Percentiles rank a stretch among this genome's conserved stretches.
These are phyloP conservation scores for Tolypocladium paradoxum DNA, from an alignment of 2,329 filamentous ascomycete genomes.

Conservation along the genomic window DNA sequence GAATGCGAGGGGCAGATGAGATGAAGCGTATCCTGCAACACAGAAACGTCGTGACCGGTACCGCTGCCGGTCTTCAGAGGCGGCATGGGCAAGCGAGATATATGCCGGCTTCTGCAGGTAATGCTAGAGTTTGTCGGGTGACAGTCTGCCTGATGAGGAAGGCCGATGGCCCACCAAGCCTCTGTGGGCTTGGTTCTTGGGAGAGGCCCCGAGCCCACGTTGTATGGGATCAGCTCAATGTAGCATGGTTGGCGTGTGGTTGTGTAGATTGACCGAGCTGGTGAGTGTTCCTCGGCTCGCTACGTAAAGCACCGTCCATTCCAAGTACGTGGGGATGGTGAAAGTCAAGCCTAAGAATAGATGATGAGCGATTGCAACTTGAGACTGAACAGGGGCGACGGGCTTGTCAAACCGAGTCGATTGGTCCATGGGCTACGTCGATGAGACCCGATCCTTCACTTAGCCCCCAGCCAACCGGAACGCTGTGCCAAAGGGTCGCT, in stretches of 20 bases:
- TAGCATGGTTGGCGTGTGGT: background rate
- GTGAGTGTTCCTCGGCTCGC: background rate
- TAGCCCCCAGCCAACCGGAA: too few species aligned
- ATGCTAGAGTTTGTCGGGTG: background rate
- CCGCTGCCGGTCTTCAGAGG: background rate
- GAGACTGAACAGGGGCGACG: too few species aligned
- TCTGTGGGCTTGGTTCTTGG: background rate
- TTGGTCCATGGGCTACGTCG: too few species aligned
- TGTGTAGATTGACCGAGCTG: too few species aligned
- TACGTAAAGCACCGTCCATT: background rate
- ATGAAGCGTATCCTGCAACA: background rate
- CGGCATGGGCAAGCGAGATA: background rate
- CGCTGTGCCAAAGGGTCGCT: too few species aligned
- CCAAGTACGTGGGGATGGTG: background rate
- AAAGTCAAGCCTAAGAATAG: too few species aligned
- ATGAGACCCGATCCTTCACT: too few species aligned
- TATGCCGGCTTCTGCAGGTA: background rate
- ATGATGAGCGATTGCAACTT: too few species aligned
- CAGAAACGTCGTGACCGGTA: background rate
- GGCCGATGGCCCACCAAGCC: background rate
- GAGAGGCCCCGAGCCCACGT: background rate
- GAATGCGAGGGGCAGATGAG: background rate
- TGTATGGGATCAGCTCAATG: background rate
- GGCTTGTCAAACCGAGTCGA: too few species aligned
- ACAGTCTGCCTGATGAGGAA: background rate